Evolutionary conservation across 208 protist genomes (phyloP).

Genomic region (Strigomonas culicis): DNA sequence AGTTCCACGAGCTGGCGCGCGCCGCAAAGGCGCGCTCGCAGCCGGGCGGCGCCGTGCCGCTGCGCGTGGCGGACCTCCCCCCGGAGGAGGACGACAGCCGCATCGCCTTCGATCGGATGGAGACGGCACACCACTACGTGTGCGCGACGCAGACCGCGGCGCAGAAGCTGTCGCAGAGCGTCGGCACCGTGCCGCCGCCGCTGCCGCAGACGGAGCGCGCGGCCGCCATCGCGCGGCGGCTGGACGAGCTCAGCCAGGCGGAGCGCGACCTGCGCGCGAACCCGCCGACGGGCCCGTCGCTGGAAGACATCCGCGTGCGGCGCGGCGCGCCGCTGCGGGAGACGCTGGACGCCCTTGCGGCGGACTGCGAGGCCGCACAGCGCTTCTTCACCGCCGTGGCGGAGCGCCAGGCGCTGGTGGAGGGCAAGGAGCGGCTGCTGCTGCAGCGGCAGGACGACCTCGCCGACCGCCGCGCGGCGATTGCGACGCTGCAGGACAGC

Average conservation of each 20-base stretch:
- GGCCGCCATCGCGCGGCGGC: conserved; percentile 23
- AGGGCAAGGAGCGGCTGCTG: conserved; percentile 39
- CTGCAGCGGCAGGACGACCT: conserved; percentile 40
- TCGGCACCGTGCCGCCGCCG: conserved; percentile 19
- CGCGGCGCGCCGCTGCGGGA: conserved; percentile 22
- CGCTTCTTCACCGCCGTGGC: conserved; percentile 30
- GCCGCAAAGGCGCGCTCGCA: conserved; percentile 1
- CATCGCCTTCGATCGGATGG: conserved; percentile 27
- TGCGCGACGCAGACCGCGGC: conserved; percentile 15
- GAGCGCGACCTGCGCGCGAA: conserved; percentile 34
- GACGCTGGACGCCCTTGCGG: conserved; percentile 20
- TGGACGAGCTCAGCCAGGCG: conserved; percentile 30
- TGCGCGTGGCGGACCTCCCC: neutral
- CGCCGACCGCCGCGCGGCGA: conserved; percentile 37
- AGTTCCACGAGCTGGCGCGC: conserved; percentile 4
- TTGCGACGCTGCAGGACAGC: conserved; percentile 33
- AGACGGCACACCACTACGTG: conserved; percentile 32
- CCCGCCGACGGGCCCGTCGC: conserved; percentile 18
- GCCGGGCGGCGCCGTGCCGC: neutral
- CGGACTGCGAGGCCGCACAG: conserved; percentile 29
- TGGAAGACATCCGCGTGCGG: conserved; percentile 26
- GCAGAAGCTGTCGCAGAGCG: conserved; percentile 12
- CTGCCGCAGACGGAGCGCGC: conserved; percentile 44
- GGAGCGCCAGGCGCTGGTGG: conserved; percentile 42
- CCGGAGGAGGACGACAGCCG: neutral